Conservation (phyloP, 352 stramenopile species). For the Aphanomyces cochlioides region DNA sequence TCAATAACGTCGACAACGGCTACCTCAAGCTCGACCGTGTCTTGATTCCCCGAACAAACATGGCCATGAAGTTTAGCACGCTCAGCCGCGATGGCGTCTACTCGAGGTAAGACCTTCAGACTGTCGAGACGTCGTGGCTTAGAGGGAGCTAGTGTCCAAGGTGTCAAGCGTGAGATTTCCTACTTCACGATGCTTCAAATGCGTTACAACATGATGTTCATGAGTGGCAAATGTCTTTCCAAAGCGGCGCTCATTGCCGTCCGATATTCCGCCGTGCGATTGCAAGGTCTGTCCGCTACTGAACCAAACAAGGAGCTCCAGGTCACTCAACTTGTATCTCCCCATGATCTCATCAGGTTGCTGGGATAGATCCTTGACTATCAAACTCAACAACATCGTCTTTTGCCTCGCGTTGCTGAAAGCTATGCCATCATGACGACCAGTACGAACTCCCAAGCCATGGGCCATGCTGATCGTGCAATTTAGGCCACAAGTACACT, state of each 20-base stretch:
- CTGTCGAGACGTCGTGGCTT: not conserved
- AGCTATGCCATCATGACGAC: slow-evolving; percentile 57
- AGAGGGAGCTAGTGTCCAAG: not conserved
- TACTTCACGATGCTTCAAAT: slow-evolving; percentile 30
- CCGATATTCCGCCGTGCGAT: slow-evolving; percentile 89
- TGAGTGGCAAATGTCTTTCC: slow-evolving; percentile 18
- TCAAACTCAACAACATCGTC: slow-evolving; percentile 91
- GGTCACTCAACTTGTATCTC: slow-evolving; percentile 8
- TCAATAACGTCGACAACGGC: slow-evolving; percentile 74
- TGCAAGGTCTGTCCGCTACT: slow-evolving; percentile 55
- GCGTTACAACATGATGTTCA: slow-evolving; percentile 22
- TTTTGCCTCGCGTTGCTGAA: slow-evolving; percentile 88
- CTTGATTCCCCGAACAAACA: slow-evolving; percentile 65
- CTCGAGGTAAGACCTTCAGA: not conserved
- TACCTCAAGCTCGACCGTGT: slow-evolving; percentile 76
- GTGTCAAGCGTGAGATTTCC: slow-evolving; percentile 23
- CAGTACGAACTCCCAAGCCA: not conserved
- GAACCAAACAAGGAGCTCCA: slow-evolving; percentile 58
- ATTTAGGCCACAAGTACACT: slow-evolving; percentile 9
- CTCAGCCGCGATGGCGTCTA: slow-evolving; percentile 19
- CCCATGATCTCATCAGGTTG: not conserved
- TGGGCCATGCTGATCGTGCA: not conserved
- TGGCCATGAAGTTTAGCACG: slow-evolving; percentile 37
- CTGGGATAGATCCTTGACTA: slow-evolving; percentile 84
- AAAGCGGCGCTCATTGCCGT: slow-evolving; percentile 91